A percentile compares a stretch with the other conserved stretches of the same genome.
Evolutionary conservation across 2,329 filamentous ascomycete species (phyloP).

Genomic region (Aspergillus caelatus): DNA sequence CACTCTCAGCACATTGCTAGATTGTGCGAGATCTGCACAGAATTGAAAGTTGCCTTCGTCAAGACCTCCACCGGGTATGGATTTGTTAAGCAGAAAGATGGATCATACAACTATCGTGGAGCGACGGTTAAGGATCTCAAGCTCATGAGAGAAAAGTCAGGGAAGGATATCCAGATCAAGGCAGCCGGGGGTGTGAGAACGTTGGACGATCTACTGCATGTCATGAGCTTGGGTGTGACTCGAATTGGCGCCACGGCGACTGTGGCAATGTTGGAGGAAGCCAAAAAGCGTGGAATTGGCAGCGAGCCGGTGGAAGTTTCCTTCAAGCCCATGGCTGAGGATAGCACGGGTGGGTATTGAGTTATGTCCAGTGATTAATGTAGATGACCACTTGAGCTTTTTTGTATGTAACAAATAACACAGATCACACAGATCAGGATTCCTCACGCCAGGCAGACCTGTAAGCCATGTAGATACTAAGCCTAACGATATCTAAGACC

Average conservation of each 20-base stretch:
- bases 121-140: conserved; percentile 56
- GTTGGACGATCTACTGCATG: conserved; percentile 58
- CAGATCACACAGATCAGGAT: not conserved
- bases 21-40: conserved; percentile 59
- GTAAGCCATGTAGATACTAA: not conserved
- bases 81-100: conserved; percentile 58
- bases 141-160: conserved; percentile 56
- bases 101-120: conserved; percentile 57
- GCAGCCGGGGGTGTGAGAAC: conserved; percentile 61
- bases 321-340: conserved; percentile 28
- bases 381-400: not conserved
- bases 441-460: not conserved
- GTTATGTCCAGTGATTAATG: not conserved
- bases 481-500: not conserved
- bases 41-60: conserved; percentile 57
- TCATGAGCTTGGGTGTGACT: conserved; percentile 58
- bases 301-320: conserved; percentile 30
- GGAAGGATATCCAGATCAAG: conserved; percentile 56
- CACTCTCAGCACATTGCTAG: conserved; percentile 52
- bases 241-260: conserved; percentile 62
- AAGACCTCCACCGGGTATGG: conserved; percentile 66
- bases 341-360: conserved; percentile 18
- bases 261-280: conserved; percentile 58
- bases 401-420: not conserved
- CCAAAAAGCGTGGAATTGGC: conserved; percentile 52